Percentiles rank a stretch among this genome's conserved stretches.
Conservation (phyloP, 164 flowering plant genomes). For the Dillenia suffruticosa region DNA sequence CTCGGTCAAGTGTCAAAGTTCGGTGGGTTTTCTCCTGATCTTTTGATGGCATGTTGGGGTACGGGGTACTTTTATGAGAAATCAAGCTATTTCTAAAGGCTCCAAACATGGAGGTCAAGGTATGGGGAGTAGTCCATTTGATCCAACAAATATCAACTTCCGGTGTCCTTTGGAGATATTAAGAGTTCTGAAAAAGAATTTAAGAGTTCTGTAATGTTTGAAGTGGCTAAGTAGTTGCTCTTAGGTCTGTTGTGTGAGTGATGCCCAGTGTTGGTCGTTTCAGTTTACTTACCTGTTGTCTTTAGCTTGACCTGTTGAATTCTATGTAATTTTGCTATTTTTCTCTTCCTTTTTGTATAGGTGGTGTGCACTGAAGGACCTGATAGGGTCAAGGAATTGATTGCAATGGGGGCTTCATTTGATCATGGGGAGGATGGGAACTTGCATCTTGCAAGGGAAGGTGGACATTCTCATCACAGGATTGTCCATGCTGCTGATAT, state of each 20-base stretch:
- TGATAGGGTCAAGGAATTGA: conserved; percentile 83
- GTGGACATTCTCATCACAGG: conserved; percentile 92
- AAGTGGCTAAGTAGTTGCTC: no score
- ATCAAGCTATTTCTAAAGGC: no score
- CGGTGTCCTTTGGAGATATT: no score
- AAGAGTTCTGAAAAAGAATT: no score
- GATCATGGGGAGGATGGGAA: conserved; percentile 98
- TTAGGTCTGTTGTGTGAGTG: background rate
- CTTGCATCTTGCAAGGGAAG: conserved; percentile 93
- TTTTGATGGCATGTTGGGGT: no score
- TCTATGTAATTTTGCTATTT: conserved; percentile 11
- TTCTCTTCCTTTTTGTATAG: conserved; percentile 28
- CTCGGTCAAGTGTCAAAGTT: no score
- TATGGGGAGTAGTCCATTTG: no score
- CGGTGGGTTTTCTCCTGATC: no score
- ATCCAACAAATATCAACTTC: no score
- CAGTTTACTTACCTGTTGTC: background rate
- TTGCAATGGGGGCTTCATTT: conserved; percentile 96
- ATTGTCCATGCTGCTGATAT: conserved; percentile 99
- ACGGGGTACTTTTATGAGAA: no score
- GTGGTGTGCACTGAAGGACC: conserved; percentile 99
- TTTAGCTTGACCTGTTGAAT: background rate
- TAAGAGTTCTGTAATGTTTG: no score
- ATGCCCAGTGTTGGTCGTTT: background rate
- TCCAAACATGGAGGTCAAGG: no score